These are phyloP conservation scores for Eucalyptus albens DNA, from an alignment of 345 rosid genomes.

Conservation along the genomic window DNA sequence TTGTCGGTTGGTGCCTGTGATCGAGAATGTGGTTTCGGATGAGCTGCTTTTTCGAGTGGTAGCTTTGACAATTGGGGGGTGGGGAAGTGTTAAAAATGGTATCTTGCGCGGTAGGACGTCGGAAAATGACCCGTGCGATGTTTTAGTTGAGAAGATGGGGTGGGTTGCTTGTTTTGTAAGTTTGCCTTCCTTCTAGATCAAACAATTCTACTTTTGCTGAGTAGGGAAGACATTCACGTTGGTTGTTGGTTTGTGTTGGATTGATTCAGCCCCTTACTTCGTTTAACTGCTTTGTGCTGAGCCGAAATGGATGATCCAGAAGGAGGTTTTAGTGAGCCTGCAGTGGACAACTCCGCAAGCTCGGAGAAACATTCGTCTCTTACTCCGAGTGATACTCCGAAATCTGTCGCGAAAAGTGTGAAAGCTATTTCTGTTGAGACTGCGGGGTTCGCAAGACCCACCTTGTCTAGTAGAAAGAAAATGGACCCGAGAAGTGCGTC, in stretches of 20 bases:
- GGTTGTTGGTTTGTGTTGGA: not conserved
- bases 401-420: slow-evolving; percentile 12
- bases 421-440: slow-evolving; percentile 22
- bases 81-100: not conserved
- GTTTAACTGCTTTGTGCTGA: slow-evolving; percentile 1
- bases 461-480: slow-evolving; percentile 46
- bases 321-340: slow-evolving; percentile 20
- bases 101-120: not conserved
- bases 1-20: not conserved
- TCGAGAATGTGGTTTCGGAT: not conserved
- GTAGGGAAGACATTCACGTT: not conserved
- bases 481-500: slow-evolving; percentile 15
- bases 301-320: slow-evolving; percentile 48
- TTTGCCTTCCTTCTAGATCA: not conserved
- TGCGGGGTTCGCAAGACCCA: slow-evolving; percentile 25
- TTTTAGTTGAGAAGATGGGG: not conserved
- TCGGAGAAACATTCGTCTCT: slow-evolving; percentile 20
- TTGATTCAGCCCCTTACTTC: slow-evolving; percentile 8
- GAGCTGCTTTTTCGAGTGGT: not conserved
- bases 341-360: slow-evolving; percentile 5
- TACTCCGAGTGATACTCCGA: slow-evolving; percentile 20
- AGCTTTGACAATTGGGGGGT: not conserved
- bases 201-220: not conserved
- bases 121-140: not conserved
- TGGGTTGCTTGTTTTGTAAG: not conserved